Conservation (phyloP, 192 early-diverging fungal species). For the Coemansia sp. region DNA sequence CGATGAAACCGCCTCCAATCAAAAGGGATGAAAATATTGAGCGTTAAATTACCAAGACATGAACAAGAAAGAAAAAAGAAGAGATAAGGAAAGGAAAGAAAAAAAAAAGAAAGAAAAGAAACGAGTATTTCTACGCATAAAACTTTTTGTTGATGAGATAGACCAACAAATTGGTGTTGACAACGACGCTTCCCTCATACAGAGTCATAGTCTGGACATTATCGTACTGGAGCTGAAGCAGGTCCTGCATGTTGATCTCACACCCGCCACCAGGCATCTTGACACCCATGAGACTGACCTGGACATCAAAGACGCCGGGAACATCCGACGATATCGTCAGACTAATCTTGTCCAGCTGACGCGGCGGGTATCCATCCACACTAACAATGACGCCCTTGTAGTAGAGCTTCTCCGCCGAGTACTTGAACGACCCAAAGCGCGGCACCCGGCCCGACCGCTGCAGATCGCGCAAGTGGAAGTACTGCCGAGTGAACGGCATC, state of each 20-base stretch:
- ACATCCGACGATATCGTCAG: constrained; percentile 93
- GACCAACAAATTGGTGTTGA: constrained; percentile 96
- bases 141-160: constrained; percentile 99
- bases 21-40: too few relatives aligned
- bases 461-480: constrained; percentile 89
- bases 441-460: constrained; percentile 88
- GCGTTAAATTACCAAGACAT: too few relatives aligned
- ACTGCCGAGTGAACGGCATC: constrained; percentile 93
- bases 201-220: constrained; percentile 89
- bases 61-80: background rate
- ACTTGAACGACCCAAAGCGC: constrained; percentile 98
- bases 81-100: background rate
- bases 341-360: constrained; percentile 87
- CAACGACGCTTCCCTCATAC: constrained; percentile 89
- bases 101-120: constrained; percentile 6
- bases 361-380: constrained; percentile 79
- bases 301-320: constrained; percentile 87
- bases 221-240: constrained; percentile 94
- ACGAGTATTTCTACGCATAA: constrained; percentile 45
- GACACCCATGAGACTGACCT: constrained; percentile 78
- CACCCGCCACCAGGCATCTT: constrained; percentile 67
- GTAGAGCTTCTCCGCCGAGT: constrained; percentile 89
- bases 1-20: too few relatives aligned
- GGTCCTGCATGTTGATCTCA: constrained; percentile 89
- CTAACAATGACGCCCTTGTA: constrained; percentile 92